These are phyloP conservation scores for Xenosphaeropsis pyriputrescens DNA, from an alignment of 2,329 filamentous ascomycete species.

Conservation along the genomic window DNA sequence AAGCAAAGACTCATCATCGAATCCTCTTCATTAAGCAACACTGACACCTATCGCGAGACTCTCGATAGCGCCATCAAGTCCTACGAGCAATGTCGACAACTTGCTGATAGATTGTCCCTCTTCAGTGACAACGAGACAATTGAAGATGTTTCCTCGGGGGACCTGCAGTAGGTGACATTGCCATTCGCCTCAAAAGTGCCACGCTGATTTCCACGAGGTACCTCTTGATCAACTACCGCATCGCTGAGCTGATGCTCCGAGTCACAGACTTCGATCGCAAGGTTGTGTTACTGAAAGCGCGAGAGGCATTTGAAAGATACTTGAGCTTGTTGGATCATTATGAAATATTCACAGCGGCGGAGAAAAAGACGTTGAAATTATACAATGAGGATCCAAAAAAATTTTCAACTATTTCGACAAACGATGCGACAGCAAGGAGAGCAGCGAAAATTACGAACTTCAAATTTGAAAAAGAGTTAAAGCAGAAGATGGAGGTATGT, in stretches of 20 bases:
- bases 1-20: conserved; percentile 41
- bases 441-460: conserved; percentile 79
- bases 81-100: conserved; percentile 58
- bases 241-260: conserved; percentile 67
- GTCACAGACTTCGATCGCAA: conserved; percentile 49
- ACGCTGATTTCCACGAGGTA: conserved; percentile 32
- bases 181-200: not conserved
- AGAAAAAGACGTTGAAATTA: conserved; percentile 55
- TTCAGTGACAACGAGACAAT: conserved; percentile 85
- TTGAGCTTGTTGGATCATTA: conserved; percentile 68
- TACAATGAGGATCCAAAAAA: conserved; percentile 58
- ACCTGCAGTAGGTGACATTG: conserved; percentile 48
- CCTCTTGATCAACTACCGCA: conserved; percentile 60
- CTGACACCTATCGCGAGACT: conserved; percentile 49
- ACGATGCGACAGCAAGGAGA: conserved; percentile 52
- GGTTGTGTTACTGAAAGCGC: conserved; percentile 43
- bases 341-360: conserved; percentile 46
- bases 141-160: conserved; percentile 75
- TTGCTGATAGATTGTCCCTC: conserved; percentile 57
- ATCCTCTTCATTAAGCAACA: conserved; percentile 46
- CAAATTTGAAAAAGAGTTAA: conserved; percentile 72
- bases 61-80: conserved; percentile 51
- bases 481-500: conserved; percentile 60
- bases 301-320: conserved; percentile 64
- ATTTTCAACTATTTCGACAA: conserved; percentile 58